phyloP scores from a whole-genome alignment of 352 stramenopile species.

The Phytophthora capsici region DNA sequence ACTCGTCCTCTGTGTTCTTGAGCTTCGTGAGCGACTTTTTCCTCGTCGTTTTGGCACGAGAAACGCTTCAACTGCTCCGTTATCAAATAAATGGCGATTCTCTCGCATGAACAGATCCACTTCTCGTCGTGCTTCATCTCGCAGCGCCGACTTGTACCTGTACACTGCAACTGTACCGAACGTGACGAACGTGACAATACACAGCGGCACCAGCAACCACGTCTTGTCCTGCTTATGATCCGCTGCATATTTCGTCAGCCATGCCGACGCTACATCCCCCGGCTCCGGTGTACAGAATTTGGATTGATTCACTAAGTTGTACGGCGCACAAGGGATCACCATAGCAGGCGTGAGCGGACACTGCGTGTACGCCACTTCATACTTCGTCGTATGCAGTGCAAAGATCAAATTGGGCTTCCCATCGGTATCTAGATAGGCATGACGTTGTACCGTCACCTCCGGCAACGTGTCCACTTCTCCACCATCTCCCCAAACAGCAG shows the following conservation, averaged over 20 bases:
- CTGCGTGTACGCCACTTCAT: conserved; percentile 55
- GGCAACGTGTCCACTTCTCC: conserved; percentile 56
- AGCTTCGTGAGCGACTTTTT: conserved; percentile 6
- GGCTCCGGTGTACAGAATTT: conserved; percentile 47
- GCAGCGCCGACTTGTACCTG: conserved; percentile 52
- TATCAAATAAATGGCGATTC: conserved; percentile 51
- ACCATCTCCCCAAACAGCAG: conserved; percentile 66
- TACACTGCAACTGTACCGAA: conserved; percentile 57
- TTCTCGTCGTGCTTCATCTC: conserved; percentile 37
- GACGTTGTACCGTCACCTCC: conserved; percentile 57
- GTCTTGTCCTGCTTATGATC: conserved; percentile 58
- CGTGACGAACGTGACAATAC: conserved; percentile 57
- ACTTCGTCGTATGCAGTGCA: conserved; percentile 52
- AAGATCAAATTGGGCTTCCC: conserved; percentile 54
- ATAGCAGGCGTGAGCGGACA: conserved; percentile 57
- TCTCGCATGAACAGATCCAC: conserved; percentile 45
- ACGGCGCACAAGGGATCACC: conserved; percentile 68
- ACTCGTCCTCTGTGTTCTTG: conserved; percentile 1
- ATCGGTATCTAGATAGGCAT: conserved; percentile 46
- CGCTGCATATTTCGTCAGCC: conserved; percentile 61
- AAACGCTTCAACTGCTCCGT: conserved; percentile 54
- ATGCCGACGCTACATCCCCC: conserved; percentile 47
- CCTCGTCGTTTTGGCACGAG: conserved; percentile 38
- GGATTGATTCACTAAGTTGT: conserved; percentile 41
- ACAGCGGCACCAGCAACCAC: conserved; percentile 67